A percentile compares a stretch with the other conserved stretches of the same genome.
Evolutionary conservation across 2,329 filamentous ascomycete genomes (phyloP).

Genomic region (Neurospora sp.): DNA sequence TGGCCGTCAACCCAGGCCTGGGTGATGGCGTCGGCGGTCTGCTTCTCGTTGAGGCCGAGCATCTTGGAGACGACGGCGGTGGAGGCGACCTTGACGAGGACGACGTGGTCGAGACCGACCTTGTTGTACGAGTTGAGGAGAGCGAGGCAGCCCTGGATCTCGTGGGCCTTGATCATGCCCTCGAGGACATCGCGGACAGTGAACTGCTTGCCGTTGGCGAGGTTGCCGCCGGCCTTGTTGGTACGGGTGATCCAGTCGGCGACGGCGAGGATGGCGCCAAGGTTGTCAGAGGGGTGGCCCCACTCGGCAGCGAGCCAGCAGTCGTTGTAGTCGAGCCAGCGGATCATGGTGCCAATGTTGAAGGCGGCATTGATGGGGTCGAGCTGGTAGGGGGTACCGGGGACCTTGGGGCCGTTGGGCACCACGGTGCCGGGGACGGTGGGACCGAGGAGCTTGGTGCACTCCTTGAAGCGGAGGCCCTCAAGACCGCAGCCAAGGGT

Average conservation of each 20-base stretch:
- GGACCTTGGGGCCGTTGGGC: conserved; percentile 84
- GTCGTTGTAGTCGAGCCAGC: conserved; percentile 99
- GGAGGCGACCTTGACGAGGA: conserved; percentile 94
- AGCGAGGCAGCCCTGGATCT: conserved; percentile 95
- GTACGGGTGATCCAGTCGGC: conserved; percentile 97
- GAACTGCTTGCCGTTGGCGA: conserved; percentile 79
- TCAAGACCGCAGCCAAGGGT: conserved; percentile 95
- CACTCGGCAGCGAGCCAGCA: conserved; percentile 99
- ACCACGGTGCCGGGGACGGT: conserved; percentile 84
- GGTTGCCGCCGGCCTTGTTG: conserved; percentile 64
- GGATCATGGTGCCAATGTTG: conserved; percentile 98
- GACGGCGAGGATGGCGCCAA: conserved; percentile 91
- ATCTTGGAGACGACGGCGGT: conserved; percentile 92
- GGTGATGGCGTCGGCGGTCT: conserved; percentile 65
- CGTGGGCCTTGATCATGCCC: conserved; percentile 98
- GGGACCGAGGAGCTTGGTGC: conserved; percentile 87
- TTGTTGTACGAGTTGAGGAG: conserved; percentile 99
- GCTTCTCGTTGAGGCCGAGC: conserved; percentile 78
- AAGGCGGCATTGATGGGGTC: conserved; percentile 94
- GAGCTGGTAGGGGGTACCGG: conserved; percentile 86
- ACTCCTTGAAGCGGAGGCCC: conserved; percentile 90
- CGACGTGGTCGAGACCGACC: conserved; percentile 94
- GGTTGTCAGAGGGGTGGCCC: conserved; percentile 97
- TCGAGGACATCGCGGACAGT: conserved; percentile 87
- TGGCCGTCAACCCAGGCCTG: conserved; percentile 98